A percentile compares a stretch with the other conserved stretches of the same genome.
phyloP scores from a whole-genome alignment of 805 yeast genomes.

The Metschnikowia borealis region DNA sequence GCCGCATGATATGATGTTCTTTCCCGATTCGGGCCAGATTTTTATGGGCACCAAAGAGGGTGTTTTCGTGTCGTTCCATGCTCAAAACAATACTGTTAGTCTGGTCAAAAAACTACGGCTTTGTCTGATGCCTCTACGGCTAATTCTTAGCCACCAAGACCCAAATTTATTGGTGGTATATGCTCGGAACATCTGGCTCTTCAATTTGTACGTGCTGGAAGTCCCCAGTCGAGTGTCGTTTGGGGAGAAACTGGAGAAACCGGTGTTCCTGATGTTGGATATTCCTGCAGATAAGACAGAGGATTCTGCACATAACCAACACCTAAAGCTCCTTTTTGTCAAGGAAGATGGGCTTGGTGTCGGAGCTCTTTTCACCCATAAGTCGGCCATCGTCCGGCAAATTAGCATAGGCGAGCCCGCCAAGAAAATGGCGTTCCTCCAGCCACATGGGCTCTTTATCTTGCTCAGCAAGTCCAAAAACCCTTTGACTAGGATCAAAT shows the following conservation, averaged over 20 bases:
- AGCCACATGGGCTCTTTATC: constrained; percentile 26
- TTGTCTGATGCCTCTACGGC: constrained; percentile 26
- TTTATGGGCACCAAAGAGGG: constrained; percentile 36
- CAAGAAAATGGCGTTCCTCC: constrained; percentile 28
- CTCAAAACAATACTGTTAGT: neutral
- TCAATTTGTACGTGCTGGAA: constrained; percentile 25
- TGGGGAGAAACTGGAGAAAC: constrained; percentile 33
- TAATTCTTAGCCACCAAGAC: constrained; percentile 16
- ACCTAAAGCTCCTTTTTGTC: constrained; percentile 18
- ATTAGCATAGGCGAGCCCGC: constrained; percentile 31
- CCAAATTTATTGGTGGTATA: constrained; percentile 21
- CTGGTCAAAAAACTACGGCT: constrained; percentile 19
- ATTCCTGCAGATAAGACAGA: constrained; percentile 8
- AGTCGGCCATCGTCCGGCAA: constrained; percentile 26
- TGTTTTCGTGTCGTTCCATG: constrained; percentile 18
- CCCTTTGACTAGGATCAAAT: constrained; percentile 24
- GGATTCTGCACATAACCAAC: neutral
- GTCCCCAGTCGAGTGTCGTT: constrained; percentile 31
- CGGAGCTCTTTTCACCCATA: constrained; percentile 23
- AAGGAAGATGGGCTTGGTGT: constrained; percentile 37
- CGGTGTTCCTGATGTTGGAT: constrained; percentile 18
- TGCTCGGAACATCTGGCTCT: constrained; percentile 31
- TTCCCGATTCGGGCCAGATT: constrained; percentile 5
- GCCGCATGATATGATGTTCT: constrained; percentile 8
- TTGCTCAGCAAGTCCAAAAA: constrained; percentile 30